Evolutionary conservation across 2,329 filamentous ascomycete genomes (phyloP), one percentile per base, ranked within the genome.

Genomic region (Xylariaceae sp.): DNA sequence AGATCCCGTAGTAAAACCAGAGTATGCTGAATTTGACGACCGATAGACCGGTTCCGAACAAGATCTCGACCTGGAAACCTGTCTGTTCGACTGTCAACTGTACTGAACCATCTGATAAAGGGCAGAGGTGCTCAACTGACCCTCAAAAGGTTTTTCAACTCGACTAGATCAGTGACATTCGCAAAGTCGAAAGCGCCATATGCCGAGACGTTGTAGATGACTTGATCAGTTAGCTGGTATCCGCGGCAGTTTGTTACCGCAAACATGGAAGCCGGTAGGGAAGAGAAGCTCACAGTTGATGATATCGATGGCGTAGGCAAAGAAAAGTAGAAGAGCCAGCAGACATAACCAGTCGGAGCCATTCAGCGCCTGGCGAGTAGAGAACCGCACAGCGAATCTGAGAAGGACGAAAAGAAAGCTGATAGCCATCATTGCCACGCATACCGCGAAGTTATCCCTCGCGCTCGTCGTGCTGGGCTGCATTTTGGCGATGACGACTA

Each of bases 21-120:
- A 46, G 37, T 12, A 46, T 39, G 26, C 36, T 40, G n/a, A 46
- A 16, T 18, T 46, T 46, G 28, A 43, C 19, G 3, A 19, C 26
- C 1, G 44, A 40, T 19, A 46, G 33, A 19, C 4, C n/a, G 9
- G 4, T 2, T 3, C 37, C 34, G 19, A 44, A 40, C 3, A 41
- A 7, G n/a, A 45, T 18, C 19, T 42, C 39, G 26, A 4, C 22
- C 11, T 17, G 22, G 18, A 26, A 43, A 6, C 30, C n/a, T 16
- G 16, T 19, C 35, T 39, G 29, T 33, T 11, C 33, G 15, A 9
- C 4, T n/a, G 16, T 9, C n/a, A 13, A 11, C 26, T 26, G 9
- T 11, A 13, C 17, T 18, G 12, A 19, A 15, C 24, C 7, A 4
- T 8, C 15, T 11, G 22, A 26, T 11, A 11, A 11, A 6, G 22